Percentiles rank a stretch among this genome's conserved stretches.
phyloP scores from a whole-genome alignment of 75 land plant genomes.

The Cryptomeria japonica region DNA sequence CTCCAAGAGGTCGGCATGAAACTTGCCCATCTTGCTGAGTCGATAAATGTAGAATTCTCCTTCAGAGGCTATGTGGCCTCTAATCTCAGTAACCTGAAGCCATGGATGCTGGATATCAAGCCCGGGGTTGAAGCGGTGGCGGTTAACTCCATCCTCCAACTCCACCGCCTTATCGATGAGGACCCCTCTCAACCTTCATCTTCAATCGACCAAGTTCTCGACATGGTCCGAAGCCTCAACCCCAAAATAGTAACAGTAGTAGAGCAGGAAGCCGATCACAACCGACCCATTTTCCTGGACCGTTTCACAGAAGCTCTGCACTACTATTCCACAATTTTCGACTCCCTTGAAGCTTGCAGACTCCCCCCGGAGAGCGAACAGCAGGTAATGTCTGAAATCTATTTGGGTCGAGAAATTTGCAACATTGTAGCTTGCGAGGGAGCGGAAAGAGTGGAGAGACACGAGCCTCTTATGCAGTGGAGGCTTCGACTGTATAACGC shows the following conservation, averaged over 20 bases:
- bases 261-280: constrained; percentile 86
- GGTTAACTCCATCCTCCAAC: constrained; percentile 75
- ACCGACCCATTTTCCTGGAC: constrained; percentile 54
- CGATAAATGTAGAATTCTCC: constrained; percentile 63
- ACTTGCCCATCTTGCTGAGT: constrained; percentile 61
- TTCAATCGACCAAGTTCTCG: constrained; percentile 55
- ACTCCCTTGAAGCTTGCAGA: constrained; percentile 60
- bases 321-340: constrained; percentile 90
- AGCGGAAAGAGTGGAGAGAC: constrained; percentile 66
- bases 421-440: constrained; percentile 86
- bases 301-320: constrained; percentile 78
- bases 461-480: constrained; percentile 76
- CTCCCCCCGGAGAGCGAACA: constrained; percentile 21
- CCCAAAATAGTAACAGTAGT: constrained; percentile 78
- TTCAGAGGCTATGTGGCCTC: constrained; percentile 64
- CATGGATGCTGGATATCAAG: constrained; percentile 58
- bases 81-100: constrained; percentile 67
- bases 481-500: constrained; percentile 49
- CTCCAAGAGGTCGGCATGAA: constrained; percentile 74
- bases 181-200: constrained; percentile 13
- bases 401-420: constrained; percentile 66
- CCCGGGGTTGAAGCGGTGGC: constrained; percentile 65
- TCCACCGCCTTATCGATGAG: constrained; percentile 52
- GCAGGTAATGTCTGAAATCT: constrained; percentile 52
- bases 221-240: constrained; percentile 35